Percentiles rank a stretch among this genome's conserved stretches.
Evolutionary conservation across 306 rosid genomes (phyloP).

Genomic region (Astragalus membranaceus): DNA sequence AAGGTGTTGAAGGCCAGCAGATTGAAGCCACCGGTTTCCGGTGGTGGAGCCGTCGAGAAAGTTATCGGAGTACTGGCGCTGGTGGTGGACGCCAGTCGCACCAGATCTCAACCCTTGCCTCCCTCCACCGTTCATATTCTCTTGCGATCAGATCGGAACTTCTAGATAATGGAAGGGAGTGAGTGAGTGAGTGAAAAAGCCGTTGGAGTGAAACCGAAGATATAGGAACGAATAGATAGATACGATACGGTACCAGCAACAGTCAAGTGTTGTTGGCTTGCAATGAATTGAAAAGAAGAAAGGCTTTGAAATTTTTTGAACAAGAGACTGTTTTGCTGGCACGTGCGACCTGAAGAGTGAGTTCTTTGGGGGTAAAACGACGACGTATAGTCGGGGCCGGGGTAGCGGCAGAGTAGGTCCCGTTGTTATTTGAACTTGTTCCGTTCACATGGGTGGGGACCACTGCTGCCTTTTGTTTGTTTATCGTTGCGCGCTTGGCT

Average conservation of each 20-base stretch:
- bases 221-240: constrained; percentile 26
- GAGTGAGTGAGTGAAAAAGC: neutral
- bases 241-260: constrained; percentile 5
- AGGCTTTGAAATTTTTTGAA: constrained; percentile 41
- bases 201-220: constrained; percentile 42
- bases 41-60: constrained; percentile 46
- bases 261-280: neutral
- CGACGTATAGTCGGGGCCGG: constrained; percentile 24
- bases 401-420: constrained; percentile 17
- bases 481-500: constrained; percentile 77
- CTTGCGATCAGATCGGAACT: constrained; percentile 25
- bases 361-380: constrained; percentile 21
- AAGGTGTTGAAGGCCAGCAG: constrained; percentile 92
- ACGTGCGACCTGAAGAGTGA: constrained; percentile 18
- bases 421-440: constrained; percentile 29
- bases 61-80: constrained; percentile 86
- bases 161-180: neutral
- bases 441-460: constrained; percentile 76
- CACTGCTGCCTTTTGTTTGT: constrained; percentile 8
- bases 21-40: constrained; percentile 79
- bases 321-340: neutral
- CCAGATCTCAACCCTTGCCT: constrained; percentile 93
- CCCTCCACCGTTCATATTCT: constrained; percentile 74
- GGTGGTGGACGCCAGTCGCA: constrained; percentile 71
- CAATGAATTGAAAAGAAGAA: neutral